These are phyloP conservation scores for Populus trichocarpa DNA, from an alignment of 441 rosid genomes.

Conservation along the genomic window DNA sequence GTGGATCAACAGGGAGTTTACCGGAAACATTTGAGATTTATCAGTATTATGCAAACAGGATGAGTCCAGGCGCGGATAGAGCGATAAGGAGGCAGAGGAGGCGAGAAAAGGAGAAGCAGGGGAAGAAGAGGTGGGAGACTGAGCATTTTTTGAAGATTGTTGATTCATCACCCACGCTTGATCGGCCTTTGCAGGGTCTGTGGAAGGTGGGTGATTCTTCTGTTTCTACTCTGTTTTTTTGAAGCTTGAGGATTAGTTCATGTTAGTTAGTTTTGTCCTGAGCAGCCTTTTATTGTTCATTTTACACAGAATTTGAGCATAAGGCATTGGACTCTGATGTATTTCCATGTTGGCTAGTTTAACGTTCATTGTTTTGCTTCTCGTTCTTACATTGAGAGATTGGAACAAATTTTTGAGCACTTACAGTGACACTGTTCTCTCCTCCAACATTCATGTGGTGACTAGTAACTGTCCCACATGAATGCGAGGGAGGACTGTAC, in stretches of 20 bases:
- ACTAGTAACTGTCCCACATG: background rate
- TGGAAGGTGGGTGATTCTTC: constrained; percentile 64
- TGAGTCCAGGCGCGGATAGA: constrained; percentile 60
- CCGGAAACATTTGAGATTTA: constrained; percentile 75
- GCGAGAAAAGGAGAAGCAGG: constrained; percentile 75
- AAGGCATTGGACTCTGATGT: background rate
- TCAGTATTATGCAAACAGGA: constrained; percentile 72
- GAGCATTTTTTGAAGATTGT: constrained; percentile 78
- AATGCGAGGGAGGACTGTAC: background rate
- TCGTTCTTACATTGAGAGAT: background rate
- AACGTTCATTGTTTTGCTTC: background rate
- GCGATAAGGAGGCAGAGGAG: constrained; percentile 68
- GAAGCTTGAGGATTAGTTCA: background rate
- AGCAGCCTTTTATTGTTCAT: background rate
- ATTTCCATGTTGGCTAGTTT: background rate
- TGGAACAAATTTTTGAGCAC: background rate
- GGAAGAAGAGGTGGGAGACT: constrained; percentile 66
- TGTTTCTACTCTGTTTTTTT: background rate
- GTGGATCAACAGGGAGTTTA: constrained; percentile 40
- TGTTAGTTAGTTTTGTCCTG: background rate
- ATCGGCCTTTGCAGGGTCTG: constrained; percentile 81
- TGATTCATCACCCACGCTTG: constrained; percentile 59
- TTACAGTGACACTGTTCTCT: background rate
- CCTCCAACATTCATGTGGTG: background rate
- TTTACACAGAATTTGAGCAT: background rate